These are phyloP conservation scores for Suillus occidentalis DNA, from an alignment of 768 basidiomycete genomes.

Conservation along the genomic window DNA sequence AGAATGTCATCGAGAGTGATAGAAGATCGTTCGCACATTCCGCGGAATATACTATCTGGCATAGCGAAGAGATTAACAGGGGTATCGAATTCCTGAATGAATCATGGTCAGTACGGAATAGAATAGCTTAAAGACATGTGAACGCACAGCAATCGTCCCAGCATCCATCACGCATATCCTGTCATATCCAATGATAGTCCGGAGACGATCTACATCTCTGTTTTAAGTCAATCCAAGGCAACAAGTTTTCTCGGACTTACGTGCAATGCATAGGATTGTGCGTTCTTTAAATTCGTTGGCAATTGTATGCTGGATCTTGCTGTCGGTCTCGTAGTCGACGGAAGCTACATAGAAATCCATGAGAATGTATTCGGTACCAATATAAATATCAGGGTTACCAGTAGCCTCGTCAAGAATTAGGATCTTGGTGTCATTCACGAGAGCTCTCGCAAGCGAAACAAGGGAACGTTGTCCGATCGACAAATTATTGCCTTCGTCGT, in stretches of 20 bases:
- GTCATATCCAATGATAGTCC: constrained; percentile 88
- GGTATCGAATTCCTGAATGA: constrained; percentile 72
- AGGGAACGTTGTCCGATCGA: constrained; percentile 63
- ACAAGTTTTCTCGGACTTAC: constrained; percentile 41
- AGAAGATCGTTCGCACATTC: constrained; percentile 84
- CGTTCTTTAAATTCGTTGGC: constrained; percentile 78
- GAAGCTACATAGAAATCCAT: constrained; percentile 48
- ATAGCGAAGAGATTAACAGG: constrained; percentile 62
- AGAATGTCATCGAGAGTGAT: constrained; percentile 72
- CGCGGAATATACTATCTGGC: constrained; percentile 68
- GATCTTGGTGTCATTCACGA: constrained; percentile 83
- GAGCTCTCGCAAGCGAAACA: constrained; percentile 80
- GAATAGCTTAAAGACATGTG: background rate
- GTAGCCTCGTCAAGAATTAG: constrained; percentile 64
- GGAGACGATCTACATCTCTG: constrained; percentile 61
- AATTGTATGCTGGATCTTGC: constrained; percentile 90
- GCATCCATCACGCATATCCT: constrained; percentile 85
- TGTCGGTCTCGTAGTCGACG: constrained; percentile 87
- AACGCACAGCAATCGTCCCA: constrained; percentile 67
- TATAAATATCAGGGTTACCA: constrained; percentile 34
- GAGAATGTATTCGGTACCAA: background rate
- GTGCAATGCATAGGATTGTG: constrained; percentile 86
- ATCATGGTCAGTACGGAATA: background rate
- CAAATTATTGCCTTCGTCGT: constrained; percentile 80
- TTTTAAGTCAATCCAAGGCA: constrained; percentile 5